A percentile compares a stretch with the other conserved stretches of the same genome.
phyloP scores from a whole-genome alignment of 495 filamentous ascomycete species.

The Cercophora sp. region DNA sequence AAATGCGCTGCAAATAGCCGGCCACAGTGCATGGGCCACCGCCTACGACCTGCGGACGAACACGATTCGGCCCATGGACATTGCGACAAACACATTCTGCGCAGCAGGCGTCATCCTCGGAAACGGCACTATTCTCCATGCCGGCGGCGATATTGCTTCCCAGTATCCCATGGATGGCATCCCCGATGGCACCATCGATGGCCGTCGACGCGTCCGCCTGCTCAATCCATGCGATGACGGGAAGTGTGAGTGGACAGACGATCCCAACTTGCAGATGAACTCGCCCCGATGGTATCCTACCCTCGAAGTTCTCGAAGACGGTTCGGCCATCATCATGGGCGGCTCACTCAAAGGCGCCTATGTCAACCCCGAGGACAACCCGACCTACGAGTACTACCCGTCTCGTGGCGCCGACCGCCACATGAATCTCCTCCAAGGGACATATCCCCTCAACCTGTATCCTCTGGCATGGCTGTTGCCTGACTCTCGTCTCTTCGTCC shows the following conservation, averaged over 20 bases:
- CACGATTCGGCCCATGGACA: slow-evolving; percentile 9
- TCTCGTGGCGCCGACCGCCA: slow-evolving; percentile 9
- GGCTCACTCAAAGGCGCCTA: slow-evolving; percentile 7
- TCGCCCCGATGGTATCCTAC: slow-evolving; percentile 9
- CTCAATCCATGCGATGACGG: slow-evolving; percentile 8
- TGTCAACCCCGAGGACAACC: slow-evolving; percentile 9
- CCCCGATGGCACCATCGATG: not conserved
- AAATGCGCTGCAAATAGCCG: slow-evolving; percentile 5
- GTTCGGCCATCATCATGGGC: slow-evolving; percentile 5
- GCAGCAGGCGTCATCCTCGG: slow-evolving; percentile 7
- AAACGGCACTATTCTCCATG: slow-evolving; percentile 8
- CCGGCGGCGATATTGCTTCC: slow-evolving; percentile 4
- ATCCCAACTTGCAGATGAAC: slow-evolving; percentile 1
- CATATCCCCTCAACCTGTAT: slow-evolving; percentile 6
- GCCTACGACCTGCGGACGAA: slow-evolving; percentile 10
- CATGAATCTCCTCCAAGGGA: slow-evolving; percentile 2
- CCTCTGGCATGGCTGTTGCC: slow-evolving; percentile 1
- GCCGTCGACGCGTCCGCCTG: slow-evolving; percentile 3
- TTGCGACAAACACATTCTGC: slow-evolving; percentile 8
- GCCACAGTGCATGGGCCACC: slow-evolving; percentile 7
- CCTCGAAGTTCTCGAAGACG: slow-evolving; percentile 10
- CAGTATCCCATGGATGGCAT: slow-evolving; percentile 2
- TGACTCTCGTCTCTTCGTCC: slow-evolving; percentile 8
- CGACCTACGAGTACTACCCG: slow-evolving; percentile 10
- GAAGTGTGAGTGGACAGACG: slow-evolving; percentile 3